Base-by-base conservation (phyloP, 139 green algal species). In the Chlorella sorokiniana region DNA sequence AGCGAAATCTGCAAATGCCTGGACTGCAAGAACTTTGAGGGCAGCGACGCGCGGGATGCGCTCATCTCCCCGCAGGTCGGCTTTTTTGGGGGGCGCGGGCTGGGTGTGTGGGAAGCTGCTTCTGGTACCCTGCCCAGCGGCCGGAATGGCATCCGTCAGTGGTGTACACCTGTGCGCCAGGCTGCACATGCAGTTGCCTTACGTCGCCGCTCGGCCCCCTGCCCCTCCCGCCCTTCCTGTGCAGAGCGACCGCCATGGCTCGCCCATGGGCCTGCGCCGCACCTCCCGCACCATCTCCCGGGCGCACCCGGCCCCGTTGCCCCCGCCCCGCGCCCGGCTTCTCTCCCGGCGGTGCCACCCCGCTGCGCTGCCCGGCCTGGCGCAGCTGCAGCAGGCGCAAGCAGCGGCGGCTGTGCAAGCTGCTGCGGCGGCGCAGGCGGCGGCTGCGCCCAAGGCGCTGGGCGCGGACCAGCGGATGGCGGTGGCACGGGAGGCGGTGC, bases 21-120 rank as follows among this genome's bases (percentile, higher is more conserved):
- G 3, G 94, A 96, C 70, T 97, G 94, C 91, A 94, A 95, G 71
- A 97, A 97, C 83, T 96, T 86, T 68, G 91, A 97, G 68, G 93
- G 84, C 29, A 81, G 48, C 25, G 69, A 69, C 31, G 70, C 62
- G 16, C 52, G 80, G 1, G 73, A 69, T 10, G 63, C 80, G 33
- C 44, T 78, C 25, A 37, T 82, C 0, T 82, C 77, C 23, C 77
- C 63, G 22, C 73, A 68, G 73, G 37, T 27, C n/a, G 10, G 56
- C 18, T 29, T n/a, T n/a, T n/a, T n/a, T n/a, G n/a, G n/a, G n/a
- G n/a, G n/a, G n/a, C n/a, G n/a, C n/a, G n/a, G n/a, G n/a, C n/a
- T n/a, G n/a, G n/a, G n/a, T n/a, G n/a, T n/a, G n/a, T n/a, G n/a
- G n/a, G n/a, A n/a, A n/a, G n/a, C n/a, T n/a, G n/a, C n/a, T n/a